Conservation (phyloP, 1,284 basidiomycete genomes). For the Boletus sp. region DNA sequence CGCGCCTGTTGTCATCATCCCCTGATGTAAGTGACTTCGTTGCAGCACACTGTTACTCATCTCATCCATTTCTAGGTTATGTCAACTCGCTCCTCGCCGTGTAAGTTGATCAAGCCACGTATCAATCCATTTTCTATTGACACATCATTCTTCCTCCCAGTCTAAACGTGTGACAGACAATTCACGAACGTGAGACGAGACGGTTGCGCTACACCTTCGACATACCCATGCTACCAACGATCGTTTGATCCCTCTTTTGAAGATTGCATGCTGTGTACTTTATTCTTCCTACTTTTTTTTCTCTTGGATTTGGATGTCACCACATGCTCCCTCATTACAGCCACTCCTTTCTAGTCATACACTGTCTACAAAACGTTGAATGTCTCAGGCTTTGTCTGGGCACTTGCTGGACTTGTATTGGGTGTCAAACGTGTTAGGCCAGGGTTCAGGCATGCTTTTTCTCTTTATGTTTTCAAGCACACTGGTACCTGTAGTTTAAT, state of each 20-base stretch:
- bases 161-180: conserved; percentile 11
- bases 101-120: conserved; percentile 3
- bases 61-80: conserved; percentile 11
- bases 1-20: conserved; percentile 9
- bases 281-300: background rate
- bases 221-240: conserved; percentile 10
- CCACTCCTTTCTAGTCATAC: too few species aligned
- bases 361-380: too few species aligned
- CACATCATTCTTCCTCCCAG: background rate
- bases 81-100: conserved; percentile 20
- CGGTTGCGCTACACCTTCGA: background rate
- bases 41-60: too few species aligned
- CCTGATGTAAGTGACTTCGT: conserved; percentile 14
- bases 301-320: too few species aligned
- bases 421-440: too few species aligned
- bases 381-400: too few species aligned
- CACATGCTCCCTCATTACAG: too few species aligned
- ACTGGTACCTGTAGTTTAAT: too few species aligned
- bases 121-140: rapidly evolving
- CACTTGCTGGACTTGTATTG: too few species aligned
- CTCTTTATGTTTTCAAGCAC: too few species aligned
- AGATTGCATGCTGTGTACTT: background rate
- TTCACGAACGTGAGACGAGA: conserved; percentile 16
- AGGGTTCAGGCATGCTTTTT: too few species aligned
- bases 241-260: background rate